Percentiles rank a stretch among this genome's conserved stretches.
These are phyloP conservation scores for Liquidambar formosana DNA, from an alignment of 164 flowering plant species.

Conservation along the genomic window DNA sequence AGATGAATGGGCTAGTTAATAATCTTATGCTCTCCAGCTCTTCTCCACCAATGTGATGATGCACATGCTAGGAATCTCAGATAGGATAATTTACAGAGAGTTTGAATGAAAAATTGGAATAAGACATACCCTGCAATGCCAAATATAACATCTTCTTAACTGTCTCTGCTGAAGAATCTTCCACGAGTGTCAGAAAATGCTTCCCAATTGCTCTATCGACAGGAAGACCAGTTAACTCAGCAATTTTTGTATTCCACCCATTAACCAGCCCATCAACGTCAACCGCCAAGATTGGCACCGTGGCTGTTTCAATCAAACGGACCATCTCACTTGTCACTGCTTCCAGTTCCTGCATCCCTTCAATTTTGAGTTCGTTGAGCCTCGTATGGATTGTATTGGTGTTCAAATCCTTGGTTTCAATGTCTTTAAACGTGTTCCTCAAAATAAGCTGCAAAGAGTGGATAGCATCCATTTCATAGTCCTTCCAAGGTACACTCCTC, in stretches of 20 bases:
- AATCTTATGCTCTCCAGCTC: too few species aligned
- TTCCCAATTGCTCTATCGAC: conserved; percentile 79
- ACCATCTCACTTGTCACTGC: conserved; percentile 97
- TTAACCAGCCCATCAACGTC: conserved; percentile 77
- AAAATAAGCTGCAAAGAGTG: conserved; percentile 94
- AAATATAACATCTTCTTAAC: conserved; percentile 68
- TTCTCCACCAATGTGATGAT: background rate
- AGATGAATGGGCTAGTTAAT: background rate
- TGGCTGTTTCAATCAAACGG: conserved; percentile 89
- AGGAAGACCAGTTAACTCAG: conserved; percentile 79
- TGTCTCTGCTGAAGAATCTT: conserved; percentile 63
- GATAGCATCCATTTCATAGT: conserved; percentile 96
- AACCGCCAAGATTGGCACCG: conserved; percentile 88
- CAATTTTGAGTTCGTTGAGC: conserved; percentile 70
- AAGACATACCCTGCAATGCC: conserved; percentile 75
- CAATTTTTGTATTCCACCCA: conserved; percentile 93
- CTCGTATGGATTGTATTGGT: conserved; percentile 47
- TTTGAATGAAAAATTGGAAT: background rate
- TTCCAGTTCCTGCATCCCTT: conserved; percentile 83
- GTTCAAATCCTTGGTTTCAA: conserved; percentile 32
- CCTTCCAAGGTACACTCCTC: conserved; percentile 88
- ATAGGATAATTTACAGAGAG: background rate
- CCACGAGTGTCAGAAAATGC: conserved; percentile 81
- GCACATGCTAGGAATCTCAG: background rate
- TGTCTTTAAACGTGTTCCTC: conserved; percentile 69